Percentiles rank a stretch among this genome's conserved stretches.
Conservation (phyloP, 2,329 filamentous ascomycete genomes). For the Penicillium sumatraense region DNA sequence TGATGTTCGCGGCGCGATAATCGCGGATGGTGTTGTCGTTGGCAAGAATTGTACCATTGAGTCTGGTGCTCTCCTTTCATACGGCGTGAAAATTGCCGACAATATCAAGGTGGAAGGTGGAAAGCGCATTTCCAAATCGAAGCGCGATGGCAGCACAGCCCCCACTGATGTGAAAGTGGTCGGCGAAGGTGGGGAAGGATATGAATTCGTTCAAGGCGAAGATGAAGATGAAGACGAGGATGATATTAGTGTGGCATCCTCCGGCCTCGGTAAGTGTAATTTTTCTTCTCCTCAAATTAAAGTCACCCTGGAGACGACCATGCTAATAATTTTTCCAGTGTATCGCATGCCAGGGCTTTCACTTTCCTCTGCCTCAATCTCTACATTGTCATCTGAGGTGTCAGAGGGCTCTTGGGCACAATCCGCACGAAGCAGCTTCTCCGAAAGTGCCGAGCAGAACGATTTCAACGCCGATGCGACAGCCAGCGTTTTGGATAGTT, state of each 20-base stretch:
- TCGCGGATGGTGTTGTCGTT: constrained; percentile 73
- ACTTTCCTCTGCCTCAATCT: constrained; percentile 61
- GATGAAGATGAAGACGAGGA: constrained; percentile 70
- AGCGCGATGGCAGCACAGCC: constrained; percentile 47
- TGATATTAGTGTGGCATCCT: constrained; percentile 63
- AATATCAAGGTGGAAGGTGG: constrained; percentile 52
- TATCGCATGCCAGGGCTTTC: constrained; percentile 57
- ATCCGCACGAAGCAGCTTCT: constrained; percentile 75
- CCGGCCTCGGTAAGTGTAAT: constrained; percentile 37
- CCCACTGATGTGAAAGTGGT: constrained; percentile 59
- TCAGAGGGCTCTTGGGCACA: constrained; percentile 65
- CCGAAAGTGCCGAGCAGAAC: constrained; percentile 62
- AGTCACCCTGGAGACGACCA: not conserved
- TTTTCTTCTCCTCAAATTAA: constrained; percentile 8
- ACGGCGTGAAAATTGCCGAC: constrained; percentile 73
- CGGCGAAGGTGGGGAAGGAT: constrained; percentile 63
- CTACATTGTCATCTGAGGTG: constrained; percentile 64
- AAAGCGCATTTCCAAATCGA: constrained; percentile 50
- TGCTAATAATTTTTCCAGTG: constrained; percentile 36
- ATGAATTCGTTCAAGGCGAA: constrained; percentile 68
- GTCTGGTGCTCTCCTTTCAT: constrained; percentile 78
- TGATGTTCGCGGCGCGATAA: constrained; percentile 71
- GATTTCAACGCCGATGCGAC: constrained; percentile 89
- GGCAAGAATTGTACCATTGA: constrained; percentile 73
- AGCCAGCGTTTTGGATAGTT: constrained; percentile 80